Evolutionary conservation across 2,329 filamentous ascomycete species (phyloP), one percentile per base, ranked within the genome.

Genomic region (Albifimbria verrucaria): DNA sequence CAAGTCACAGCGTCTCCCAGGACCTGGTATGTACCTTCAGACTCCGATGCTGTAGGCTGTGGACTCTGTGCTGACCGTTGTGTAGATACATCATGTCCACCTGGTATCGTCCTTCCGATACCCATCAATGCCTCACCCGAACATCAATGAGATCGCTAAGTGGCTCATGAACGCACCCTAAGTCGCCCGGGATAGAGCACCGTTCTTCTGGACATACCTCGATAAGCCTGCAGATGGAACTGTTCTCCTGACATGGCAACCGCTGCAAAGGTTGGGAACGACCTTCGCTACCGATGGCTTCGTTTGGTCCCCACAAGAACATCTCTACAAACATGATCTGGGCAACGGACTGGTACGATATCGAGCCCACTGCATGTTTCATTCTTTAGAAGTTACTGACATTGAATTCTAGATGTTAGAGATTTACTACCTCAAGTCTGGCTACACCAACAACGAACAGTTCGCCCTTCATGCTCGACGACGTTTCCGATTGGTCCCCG

Each of bases 141-240:
- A 87, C 61, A 78, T 89, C 25, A 83, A 88, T 53, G 88, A 92
- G 59, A 89, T 93, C 23, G 87, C 91, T 56, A 87, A 90, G 65
- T 93, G 90, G 80, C 82, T 97, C 55, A 79, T 48, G 66, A 84
- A 86, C 64, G 92, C 92, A 39, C 90, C 92, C 9, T 88, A 90
- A 66, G 88, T 96, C 57, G 88, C 92, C 61, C 89, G 90, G 70
- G 88, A 95, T 65, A 79, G 86, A 58, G 87, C 92, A 48, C 85
- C 93, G 3, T 92, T 99, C 80, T 90, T 88, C 72, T 99, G 93
- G 93, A 92, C 89, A 45, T 96, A 93, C 69, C 83, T 97, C 52
- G 86, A 94, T 62, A 82, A 85, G 50, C 93, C 93, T 11, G 80
- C 80, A 50, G 90, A 96, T 71, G 92, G 92, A 52, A 88, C 87